These are phyloP conservation scores for Phytophthora cajani DNA, from an alignment of 352 stramenopile genomes.

Conservation along the genomic window DNA sequence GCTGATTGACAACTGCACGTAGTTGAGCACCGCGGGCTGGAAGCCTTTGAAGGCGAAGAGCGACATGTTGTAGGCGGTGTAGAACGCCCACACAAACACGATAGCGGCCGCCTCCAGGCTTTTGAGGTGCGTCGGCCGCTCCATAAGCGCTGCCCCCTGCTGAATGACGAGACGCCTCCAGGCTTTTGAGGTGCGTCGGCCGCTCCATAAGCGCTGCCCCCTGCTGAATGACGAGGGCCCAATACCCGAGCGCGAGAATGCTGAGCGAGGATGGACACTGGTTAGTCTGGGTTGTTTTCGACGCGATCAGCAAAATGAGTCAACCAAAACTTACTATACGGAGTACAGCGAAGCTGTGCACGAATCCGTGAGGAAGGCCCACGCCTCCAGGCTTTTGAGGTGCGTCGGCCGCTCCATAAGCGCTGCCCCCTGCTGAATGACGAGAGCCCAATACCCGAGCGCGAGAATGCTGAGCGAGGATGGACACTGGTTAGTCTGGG, in stretches of 20 bases:
- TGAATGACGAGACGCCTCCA: constrained; percentile 41
- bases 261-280: constrained; percentile 7
- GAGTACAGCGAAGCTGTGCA: constrained; percentile 43
- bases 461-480: constrained; percentile 33
- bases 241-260: constrained; percentile 42
- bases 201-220: constrained; percentile 24
- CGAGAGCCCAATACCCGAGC: constrained; percentile 39
- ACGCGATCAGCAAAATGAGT: neutral
- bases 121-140: constrained; percentile 21
- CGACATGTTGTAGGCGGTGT: constrained; percentile 33
- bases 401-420: constrained; percentile 18
- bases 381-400: constrained; percentile 32
- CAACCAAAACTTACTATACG: constrained; percentile 36
- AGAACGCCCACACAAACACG: constrained; percentile 39
- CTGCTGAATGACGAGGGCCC: constrained; percentile 42
- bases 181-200: constrained; percentile 24
- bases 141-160: constrained; percentile 31
- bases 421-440: constrained; percentile 41
- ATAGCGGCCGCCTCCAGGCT: constrained; percentile 30
- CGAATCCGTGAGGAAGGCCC: too few species aligned
- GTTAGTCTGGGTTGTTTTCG: constrained; percentile 2
- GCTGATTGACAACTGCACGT: constrained; percentile 39
- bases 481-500: constrained; percentile 2
- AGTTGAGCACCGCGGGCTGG: constrained; percentile 30
- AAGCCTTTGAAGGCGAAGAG: constrained; percentile 47